Evolutionary conservation across 371 early-diverging fungal genomes (phyloP), one percentile per base, ranked within the genome.

Genomic region (Mucor ambiguus): DNA sequence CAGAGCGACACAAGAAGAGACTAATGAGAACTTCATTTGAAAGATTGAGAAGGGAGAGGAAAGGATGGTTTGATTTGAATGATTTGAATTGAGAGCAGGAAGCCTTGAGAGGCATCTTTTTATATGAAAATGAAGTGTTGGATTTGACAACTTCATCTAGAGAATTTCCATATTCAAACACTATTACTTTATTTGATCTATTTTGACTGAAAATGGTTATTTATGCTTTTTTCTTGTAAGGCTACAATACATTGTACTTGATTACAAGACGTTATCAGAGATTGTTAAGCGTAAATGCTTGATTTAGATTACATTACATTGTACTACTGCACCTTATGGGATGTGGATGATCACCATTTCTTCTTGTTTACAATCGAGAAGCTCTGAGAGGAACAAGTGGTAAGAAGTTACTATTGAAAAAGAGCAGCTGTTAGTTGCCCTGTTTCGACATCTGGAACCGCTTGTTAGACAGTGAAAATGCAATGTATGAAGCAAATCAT

Each of bases 1-100:
- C 9, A 69, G 30, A 12, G 69, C 48, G 14, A 60, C 61, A 18
- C 69, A 69, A 14, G 69, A 62, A 48, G 68, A 68, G 20, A 68
- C 58, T 16, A 64, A 32, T 26, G 64, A 60, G 35, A 69, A 69
- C 48, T 64, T 69, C 64, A 64, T 69, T 46, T n/a, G 37, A 35
- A 35, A 35, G 37, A 12, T 35, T 11, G 37, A 49, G 49, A 58
- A 4, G 55, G 55, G 22, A 28, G 18, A 18, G n/a, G 26, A 37
- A 32, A 14, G 20, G 32, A 48, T 54, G 5, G 12, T 24, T 54
- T 54, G 30, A 35, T 46, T 43, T 43, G 22, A 32, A 46, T 46
- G 48, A 48, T 46, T 22, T 37, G 37, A 59, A 59, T 43, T 29
- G 8, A 26, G 29, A 30, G 5, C 32, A 4, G n/a, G n/a, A n/a